These are phyloP conservation scores for Ceriops tagal DNA, from an alignment of 345 rosid species.

Conservation along the genomic window DNA sequence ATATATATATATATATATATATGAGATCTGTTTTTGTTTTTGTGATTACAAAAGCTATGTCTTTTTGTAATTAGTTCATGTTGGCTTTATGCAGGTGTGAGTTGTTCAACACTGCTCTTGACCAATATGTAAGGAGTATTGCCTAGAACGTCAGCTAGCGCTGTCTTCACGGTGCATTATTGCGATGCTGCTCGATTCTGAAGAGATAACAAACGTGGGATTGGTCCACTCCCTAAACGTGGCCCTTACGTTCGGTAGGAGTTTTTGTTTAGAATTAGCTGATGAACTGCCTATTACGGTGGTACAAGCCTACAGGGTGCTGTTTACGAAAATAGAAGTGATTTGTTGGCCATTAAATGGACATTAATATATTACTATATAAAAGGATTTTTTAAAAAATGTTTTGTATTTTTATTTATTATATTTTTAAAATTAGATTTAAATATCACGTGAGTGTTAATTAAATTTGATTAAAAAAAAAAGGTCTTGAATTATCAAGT, in stretches of 20 bases:
- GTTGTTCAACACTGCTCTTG: constrained; percentile 63
- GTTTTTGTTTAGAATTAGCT: neutral
- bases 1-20: too few species aligned
- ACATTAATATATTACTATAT: too few species aligned
- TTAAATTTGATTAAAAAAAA: too few species aligned
- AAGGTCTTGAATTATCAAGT: too few species aligned
- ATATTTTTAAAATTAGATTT: too few species aligned
- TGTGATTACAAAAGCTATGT: neutral
- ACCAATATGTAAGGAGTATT: constrained; percentile 79
- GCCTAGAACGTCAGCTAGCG: constrained; percentile 30
- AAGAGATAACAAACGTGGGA: neutral
- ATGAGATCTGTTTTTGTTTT: neutral
- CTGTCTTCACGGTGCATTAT: too few species aligned
- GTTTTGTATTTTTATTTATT: too few species aligned
- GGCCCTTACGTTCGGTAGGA: neutral
- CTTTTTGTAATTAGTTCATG: neutral
- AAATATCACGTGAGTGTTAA: too few species aligned
- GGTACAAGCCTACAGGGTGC: too few species aligned
- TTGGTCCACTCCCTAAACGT: neutral
- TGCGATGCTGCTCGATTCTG: neutral
- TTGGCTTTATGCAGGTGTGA: constrained; percentile 52
- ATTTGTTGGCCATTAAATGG: too few species aligned
- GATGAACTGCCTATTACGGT: neutral
- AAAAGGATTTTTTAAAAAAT: too few species aligned
- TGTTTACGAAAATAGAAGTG: too few species aligned